Conservation (phyloP, 2,329 filamentous ascomycete species). For the Ophiostoma perfectum region DNA sequence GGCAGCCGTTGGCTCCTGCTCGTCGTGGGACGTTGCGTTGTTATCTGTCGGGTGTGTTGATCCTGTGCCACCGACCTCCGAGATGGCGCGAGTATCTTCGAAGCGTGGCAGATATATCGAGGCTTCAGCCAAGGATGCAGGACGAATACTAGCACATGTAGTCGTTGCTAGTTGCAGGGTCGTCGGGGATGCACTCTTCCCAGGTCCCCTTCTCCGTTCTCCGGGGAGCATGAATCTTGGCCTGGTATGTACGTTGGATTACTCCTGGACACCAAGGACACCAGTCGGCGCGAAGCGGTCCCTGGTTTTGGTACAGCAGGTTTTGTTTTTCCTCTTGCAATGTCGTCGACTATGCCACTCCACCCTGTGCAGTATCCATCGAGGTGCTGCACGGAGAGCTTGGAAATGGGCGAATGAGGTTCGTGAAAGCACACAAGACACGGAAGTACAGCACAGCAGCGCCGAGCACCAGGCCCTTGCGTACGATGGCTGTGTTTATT, state of each 20-base stretch:
- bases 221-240: neutral
- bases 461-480: neutral
- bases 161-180: neutral
- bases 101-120: neutral
- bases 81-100: too few relatives aligned
- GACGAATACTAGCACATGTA: neutral
- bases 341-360: neutral
- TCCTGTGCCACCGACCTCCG: neutral
- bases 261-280: too few relatives aligned
- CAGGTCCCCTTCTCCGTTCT: neutral
- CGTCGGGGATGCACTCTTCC: neutral
- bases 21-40: neutral
- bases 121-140: neutral
- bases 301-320: neutral
- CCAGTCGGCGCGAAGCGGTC: neutral
- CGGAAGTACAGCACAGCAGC: neutral
- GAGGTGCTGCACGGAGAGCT: neutral
- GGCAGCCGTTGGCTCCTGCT: neutral
- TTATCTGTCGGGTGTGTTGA: neutral
- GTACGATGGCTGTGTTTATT: neutral
- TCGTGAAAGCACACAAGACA: neutral
- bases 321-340: neutral
- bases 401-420: neutral
- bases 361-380: neutral
- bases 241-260: neutral